A percentile compares a stretch with the other conserved stretches of the same genome.
Evolutionary conservation across 305 asterid genomes (phyloP).

Genomic region (Fraxinus ornus): DNA sequence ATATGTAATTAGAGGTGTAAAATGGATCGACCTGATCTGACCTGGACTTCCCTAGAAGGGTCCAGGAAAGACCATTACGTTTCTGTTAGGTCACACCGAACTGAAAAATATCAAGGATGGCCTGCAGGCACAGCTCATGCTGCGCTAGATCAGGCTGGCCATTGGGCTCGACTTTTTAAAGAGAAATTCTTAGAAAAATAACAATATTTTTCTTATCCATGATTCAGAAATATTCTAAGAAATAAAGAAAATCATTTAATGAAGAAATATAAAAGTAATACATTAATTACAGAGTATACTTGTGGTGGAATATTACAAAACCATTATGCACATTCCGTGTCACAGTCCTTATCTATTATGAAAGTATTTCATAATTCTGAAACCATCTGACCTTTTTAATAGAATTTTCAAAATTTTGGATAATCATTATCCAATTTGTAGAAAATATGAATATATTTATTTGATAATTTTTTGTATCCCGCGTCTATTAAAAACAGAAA

Average conservation of each 20-base stretch:
- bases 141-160: background rate
- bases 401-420: background rate
- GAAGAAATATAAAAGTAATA: background rate
- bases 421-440: background rate
- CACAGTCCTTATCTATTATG: background rate
- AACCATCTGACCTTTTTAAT: background rate
- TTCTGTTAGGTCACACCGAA: background rate
- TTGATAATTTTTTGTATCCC: no score
- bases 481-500: no score
- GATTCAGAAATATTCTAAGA: background rate
- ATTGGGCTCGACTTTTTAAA: background rate
- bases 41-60: background rate
- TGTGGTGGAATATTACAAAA: background rate
- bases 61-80: background rate
- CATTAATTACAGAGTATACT: background rate
- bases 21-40: no score
- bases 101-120: no score
- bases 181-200: background rate
- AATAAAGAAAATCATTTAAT: background rate
- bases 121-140: background rate
- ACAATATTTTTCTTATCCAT: no score
- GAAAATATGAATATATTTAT: background rate
- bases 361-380: background rate
- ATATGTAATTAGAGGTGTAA: background rate
- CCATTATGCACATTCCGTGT: background rate